Evolutionary conservation across 495 filamentous ascomycete genomes (phyloP), one percentile per base, ranked within the genome.

Genomic region (Penicillium atrosanguineum): DNA sequence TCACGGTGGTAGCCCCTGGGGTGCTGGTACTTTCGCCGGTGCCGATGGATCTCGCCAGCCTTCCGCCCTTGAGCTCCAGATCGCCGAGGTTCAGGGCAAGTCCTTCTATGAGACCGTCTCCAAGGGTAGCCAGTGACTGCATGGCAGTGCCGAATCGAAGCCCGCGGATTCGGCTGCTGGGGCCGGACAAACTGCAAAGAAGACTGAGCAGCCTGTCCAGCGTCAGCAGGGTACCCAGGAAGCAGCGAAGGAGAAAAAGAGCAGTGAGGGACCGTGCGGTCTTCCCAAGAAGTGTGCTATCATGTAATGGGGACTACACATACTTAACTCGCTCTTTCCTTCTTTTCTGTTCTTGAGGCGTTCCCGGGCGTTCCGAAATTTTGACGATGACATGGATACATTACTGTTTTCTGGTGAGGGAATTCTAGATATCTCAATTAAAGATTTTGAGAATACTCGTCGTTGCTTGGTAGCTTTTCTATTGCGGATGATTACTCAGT

Each of bases 1-100:
- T 47, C 88, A 87, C 68, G 94, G 94, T 62, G 95, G 94, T 31
- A 81, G 79, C 54, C 79, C 94, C 18, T 98, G 95, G 94, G 94
- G 94, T 62, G 93, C 94, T 34, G 94, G 94, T 68, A 96, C 94
- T 45, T 92, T 96, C 62, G 78, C 93, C 53, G 83, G 70, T 52
- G 72, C 69, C 54, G 87, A 95, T 46, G 94, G 94, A 61, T 87
- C 87, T 41, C 88, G 94, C 63, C 81, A 89, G 74, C 95, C 95
- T 21, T 79, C 79, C 18, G 73, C 70, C 7, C 74, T 78, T 49
- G 95, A 99, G 77, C 75, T 95, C 54, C 69, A 85, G 60, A 63
- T 99, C 31, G 94, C 95, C 49, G 78, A 75, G 48, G 79, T 74
- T 57, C 94, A 97, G 75, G 94, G 95, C 66, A 83, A 89, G 79